Percentiles rank a stretch among this genome's conserved stretches.
These are phyloP conservation scores for Aspergillus quadricinctus DNA, from an alignment of 2,329 filamentous ascomycete genomes.

Conservation along the genomic window DNA sequence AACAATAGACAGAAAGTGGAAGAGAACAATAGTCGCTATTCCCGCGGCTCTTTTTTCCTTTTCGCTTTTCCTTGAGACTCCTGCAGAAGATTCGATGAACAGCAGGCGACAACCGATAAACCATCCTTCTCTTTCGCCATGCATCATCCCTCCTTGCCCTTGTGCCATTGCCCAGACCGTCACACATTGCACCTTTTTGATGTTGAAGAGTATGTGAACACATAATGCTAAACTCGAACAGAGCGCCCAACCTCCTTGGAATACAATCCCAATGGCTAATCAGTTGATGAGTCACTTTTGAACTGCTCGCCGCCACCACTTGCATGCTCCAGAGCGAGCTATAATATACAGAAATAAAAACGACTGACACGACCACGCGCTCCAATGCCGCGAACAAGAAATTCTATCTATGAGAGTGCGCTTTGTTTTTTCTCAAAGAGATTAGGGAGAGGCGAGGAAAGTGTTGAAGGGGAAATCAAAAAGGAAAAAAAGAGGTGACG, in stretches of 20 bases:
- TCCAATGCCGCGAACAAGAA: constrained; percentile 10
- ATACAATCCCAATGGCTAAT: constrained; percentile 8
- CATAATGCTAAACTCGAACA: not conserved
- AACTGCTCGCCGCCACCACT: constrained; percentile 13
- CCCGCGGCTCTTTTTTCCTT: constrained; percentile 14
- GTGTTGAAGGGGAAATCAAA: constrained; percentile 1
- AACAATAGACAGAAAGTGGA: constrained; percentile 10
- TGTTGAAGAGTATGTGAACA: constrained; percentile 1
- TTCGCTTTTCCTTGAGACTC: constrained; percentile 1
- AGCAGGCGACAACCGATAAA: not conserved
- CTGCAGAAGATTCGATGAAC: not conserved
- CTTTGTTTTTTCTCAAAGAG: constrained; percentile 1
- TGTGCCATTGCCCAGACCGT: not conserved
- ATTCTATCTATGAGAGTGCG: constrained; percentile 13
- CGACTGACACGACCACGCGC: constrained; percentile 8
- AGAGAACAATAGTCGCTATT: constrained; percentile 12
- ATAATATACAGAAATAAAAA: constrained; percentile 21
- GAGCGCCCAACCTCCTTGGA: constrained; percentile 6
- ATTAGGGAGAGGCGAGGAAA: constrained; percentile 5
- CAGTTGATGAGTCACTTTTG: constrained; percentile 17
- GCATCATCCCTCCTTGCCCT: not conserved
- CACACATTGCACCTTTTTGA: constrained; percentile 1
- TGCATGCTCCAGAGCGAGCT: constrained; percentile 10
- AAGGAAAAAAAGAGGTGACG: not conserved
- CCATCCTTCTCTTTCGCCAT: not conserved